A percentile compares a stretch with the other conserved stretches of the same genome.
These are phyloP conservation scores for Eucalyptus urophylla DNA, from an alignment of 345 rosid genomes.

Conservation along the genomic window DNA sequence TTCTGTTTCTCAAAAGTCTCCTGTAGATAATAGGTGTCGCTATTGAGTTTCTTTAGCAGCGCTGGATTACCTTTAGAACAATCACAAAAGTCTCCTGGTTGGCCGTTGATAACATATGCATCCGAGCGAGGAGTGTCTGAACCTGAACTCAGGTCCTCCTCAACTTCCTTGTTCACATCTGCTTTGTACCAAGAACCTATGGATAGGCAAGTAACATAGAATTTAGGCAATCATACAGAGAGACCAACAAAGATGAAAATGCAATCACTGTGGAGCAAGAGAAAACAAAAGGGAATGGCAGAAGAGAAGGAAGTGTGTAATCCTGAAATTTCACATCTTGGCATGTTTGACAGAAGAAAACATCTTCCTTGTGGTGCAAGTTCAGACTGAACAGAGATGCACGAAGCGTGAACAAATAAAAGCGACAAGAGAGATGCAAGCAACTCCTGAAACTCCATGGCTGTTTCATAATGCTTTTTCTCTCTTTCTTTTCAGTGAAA, in stretches of 20 bases:
- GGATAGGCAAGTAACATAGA: background rate
- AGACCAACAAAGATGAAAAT: background rate
- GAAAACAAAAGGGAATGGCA: background rate
- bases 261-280: background rate
- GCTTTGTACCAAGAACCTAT: constrained; percentile 1
- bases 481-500: background rate
- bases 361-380: background rate
- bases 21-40: background rate
- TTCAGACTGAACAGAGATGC: background rate
- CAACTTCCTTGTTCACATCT: background rate
- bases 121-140: background rate
- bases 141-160: background rate
- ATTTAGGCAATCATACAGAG: background rate
- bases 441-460: background rate
- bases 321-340: background rate
- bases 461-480: background rate
- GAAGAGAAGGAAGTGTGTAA: background rate
- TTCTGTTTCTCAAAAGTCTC: background rate
- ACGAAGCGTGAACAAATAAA: background rate
- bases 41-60: background rate
- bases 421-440: background rate
- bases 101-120: constrained; percentile 4
- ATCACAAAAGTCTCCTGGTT: constrained; percentile 1
- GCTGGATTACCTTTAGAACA: background rate
- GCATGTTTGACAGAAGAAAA: background rate